Evolutionary conservation across 306 rosid species (phyloP).

Genomic region (Oemleria cerasiformis): DNA sequence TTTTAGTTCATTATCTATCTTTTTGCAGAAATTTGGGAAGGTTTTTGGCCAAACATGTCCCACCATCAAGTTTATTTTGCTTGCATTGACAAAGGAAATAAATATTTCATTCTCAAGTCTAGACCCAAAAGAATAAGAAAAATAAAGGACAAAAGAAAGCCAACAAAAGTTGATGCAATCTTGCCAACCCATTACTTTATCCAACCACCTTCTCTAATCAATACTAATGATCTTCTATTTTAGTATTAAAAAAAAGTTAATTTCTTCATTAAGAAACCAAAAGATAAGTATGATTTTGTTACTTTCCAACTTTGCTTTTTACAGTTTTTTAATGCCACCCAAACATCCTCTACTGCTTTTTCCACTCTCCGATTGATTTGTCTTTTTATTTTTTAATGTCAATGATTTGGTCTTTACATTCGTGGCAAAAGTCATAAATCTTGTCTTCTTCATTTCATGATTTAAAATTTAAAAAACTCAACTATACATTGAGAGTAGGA

Average conservation of each 20-base stretch:
- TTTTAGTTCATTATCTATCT: conserved; percentile 3
- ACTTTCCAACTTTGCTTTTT: no score
- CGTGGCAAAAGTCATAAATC: no score
- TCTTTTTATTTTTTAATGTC: no score
- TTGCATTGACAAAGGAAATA: background rate
- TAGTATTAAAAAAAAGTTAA: background rate
- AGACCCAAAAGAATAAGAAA: conserved; percentile 3
- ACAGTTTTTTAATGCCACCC: no score
- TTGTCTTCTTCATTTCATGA: no score
- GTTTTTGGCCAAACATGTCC: conserved; percentile 10
- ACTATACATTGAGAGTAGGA: no score
- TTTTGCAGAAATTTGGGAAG: conserved; percentile 15
- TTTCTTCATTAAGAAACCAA: conserved; percentile 4
- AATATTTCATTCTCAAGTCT: background rate
- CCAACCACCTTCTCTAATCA: background rate
- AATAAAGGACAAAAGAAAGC: conserved; percentile 3
- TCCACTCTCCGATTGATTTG: no score
- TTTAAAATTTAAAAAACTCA: no score
- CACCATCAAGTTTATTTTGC: background rate
- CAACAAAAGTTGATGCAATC: conserved; percentile 8
- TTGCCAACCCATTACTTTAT: conserved; percentile 17
- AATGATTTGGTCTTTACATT: no score
- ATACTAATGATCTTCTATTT: background rate
- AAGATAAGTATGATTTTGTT: no score
- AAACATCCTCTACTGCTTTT: no score